Conservation (phyloP, 2,329 filamentous ascomycete genomes). For the Diaporthe sp. region DNA sequence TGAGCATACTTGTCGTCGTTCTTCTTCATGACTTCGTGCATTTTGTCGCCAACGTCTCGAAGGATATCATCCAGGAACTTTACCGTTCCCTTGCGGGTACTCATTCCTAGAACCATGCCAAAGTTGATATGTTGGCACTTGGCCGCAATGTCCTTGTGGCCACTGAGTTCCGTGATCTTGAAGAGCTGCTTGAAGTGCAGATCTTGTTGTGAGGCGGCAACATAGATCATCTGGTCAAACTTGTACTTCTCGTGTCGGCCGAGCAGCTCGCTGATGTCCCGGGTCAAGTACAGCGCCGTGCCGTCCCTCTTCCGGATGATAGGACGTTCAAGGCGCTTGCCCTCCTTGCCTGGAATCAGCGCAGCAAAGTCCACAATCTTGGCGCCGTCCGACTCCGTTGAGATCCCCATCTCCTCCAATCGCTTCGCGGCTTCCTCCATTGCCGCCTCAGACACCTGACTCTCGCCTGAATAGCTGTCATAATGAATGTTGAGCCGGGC, state of each 20-base stretch:
- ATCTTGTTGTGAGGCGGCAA: conserved; percentile 80
- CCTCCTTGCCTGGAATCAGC: conserved; percentile 74
- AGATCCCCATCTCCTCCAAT: conserved; percentile 75
- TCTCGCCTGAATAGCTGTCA: conserved; percentile 82
- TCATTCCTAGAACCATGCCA: conserved; percentile 79
- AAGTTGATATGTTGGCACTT: conserved; percentile 84
- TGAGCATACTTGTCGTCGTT: conserved; percentile 93
- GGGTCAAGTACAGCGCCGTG: conserved; percentile 82
- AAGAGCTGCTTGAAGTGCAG: conserved; percentile 81
- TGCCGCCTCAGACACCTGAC: conserved; percentile 75
- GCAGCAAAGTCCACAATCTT: conserved; percentile 80
- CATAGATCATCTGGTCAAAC: conserved; percentile 86
- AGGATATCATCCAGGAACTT: conserved; percentile 82
- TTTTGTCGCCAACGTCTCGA: conserved; percentile 87
- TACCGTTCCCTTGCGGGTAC: conserved; percentile 79
- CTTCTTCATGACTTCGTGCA: conserved; percentile 97
- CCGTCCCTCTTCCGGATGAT: conserved; percentile 82
- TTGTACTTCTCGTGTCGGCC: conserved; percentile 73
- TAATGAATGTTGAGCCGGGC: conserved; percentile 79
- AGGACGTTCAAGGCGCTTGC: conserved; percentile 78
- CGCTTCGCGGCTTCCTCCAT: conserved; percentile 75
- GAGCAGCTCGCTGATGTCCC: conserved; percentile 82
- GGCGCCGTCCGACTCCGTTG: conserved; percentile 79
- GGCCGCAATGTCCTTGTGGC: conserved; percentile 74
- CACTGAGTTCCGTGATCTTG: conserved; percentile 82